A percentile compares a stretch with the other conserved stretches of the same genome.
Conservation (phyloP, 169 alveolate species). For the Plasmodium gonderi region DNA sequence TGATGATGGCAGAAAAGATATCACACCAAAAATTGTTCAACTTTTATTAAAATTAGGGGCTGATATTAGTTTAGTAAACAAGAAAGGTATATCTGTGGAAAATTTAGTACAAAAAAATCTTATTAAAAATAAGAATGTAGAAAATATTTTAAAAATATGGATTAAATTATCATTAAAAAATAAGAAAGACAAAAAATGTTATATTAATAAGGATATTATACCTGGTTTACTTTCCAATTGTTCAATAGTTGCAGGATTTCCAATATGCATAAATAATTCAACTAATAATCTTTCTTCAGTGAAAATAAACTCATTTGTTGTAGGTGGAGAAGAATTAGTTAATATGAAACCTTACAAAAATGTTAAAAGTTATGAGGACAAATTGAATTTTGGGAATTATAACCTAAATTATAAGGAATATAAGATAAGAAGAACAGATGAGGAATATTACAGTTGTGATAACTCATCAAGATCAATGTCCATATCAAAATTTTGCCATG, state of each 20-base stretch:
- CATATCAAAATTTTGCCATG: conserved; percentile 3
- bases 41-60: conserved; percentile 80
- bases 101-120: conserved; percentile 38
- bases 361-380: not conserved
- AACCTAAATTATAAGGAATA: conserved; percentile 4
- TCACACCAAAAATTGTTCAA: conserved; percentile 22
- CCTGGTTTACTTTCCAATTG: conserved; percentile 80
- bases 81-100: conserved; percentile 76
- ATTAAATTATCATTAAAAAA: conserved; percentile 25
- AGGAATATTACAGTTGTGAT: conserved; percentile 22
- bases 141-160: conserved; percentile 67
- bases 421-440: conserved; percentile 6
- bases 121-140: conserved; percentile 62
- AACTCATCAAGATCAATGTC: not conserved
- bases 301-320: conserved; percentile 65
- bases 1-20: conserved; percentile 8
- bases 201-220: conserved; percentile 18
- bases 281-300: conserved; percentile 1
- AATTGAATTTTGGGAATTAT: not conserved
- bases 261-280: not conserved
- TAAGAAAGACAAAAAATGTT: conserved; percentile 11
- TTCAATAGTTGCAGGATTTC: conserved; percentile 74
- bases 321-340: conserved; percentile 65
- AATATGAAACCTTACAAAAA: not conserved
- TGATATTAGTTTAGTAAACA: conserved; percentile 70